Conservation (phyloP, 2,329 filamentous ascomycete species). For the Macrophomina tecta region DNA sequence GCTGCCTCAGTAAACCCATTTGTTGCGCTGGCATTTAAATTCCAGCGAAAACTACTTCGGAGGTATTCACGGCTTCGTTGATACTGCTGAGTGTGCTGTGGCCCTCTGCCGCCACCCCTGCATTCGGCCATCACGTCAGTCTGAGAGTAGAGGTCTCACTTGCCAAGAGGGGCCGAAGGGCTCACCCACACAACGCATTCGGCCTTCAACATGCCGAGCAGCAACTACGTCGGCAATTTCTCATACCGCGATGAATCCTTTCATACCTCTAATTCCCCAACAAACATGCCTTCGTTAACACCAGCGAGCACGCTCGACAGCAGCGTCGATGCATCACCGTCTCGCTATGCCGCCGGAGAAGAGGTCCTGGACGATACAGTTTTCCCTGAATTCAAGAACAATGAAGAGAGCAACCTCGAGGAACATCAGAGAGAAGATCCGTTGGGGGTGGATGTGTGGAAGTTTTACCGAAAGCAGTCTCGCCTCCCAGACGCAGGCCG, state of each 20-base stretch:
- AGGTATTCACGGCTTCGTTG: neutral
- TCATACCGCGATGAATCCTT: constrained; percentile 3
- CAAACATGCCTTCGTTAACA: constrained; percentile 51
- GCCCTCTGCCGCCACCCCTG: neutral
- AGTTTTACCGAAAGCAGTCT: constrained; percentile 86
- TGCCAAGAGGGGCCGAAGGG: neutral
- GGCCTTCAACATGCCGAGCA: neutral
- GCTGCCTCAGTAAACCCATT: neutral
- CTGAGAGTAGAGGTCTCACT: neutral
- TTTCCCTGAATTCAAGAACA: constrained; percentile 39
- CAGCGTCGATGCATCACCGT: constrained; percentile 58
- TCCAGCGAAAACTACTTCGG: neutral
- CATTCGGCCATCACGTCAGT: neutral
- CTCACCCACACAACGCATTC: neutral
- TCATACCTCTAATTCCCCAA: constrained; percentile 42
- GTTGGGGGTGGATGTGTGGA: constrained; percentile 91
- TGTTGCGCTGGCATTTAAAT: neutral
- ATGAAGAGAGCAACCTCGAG: constrained; percentile 65
- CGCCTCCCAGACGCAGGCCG: constrained; percentile 91
- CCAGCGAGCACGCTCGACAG: constrained; percentile 51
- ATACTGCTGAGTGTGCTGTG: neutral
- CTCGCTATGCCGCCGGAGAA: constrained; percentile 56
- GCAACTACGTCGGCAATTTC: constrained; percentile 34
- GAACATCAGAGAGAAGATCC: constrained; percentile 91
- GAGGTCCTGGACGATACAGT: constrained; percentile 38